Percentiles rank a stretch among this genome's conserved stretches.
Conservation (phyloP, 345 rosid genomes). For the Erucastrum elatum region DNA sequence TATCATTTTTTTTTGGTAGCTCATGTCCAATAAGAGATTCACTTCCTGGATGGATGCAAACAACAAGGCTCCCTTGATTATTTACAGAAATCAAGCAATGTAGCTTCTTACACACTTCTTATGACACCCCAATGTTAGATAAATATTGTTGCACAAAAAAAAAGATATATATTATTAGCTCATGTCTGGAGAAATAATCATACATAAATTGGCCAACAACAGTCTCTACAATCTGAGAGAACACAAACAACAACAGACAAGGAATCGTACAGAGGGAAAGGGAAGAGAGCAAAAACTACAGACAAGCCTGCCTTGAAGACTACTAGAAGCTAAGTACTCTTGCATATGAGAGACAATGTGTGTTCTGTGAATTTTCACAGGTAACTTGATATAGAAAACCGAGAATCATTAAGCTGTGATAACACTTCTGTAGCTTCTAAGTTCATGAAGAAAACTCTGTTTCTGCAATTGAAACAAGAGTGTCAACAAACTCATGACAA, state of each 20-base stretch:
- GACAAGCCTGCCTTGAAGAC: conserved; percentile 1
- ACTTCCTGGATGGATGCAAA: too few relatives aligned
- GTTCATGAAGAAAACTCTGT: neutral
- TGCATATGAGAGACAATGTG: neutral
- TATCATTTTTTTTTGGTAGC: too few relatives aligned
- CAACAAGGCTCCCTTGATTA: too few relatives aligned
- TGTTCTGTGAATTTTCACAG: neutral
- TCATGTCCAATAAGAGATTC: too few relatives aligned
- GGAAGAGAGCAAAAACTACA: neutral
- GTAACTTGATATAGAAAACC: neutral
- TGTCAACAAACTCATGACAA: neutral
- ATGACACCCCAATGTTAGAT: neutral
- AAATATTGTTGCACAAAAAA: too few relatives aligned
- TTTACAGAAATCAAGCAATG: neutral
- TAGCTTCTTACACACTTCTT: neutral
- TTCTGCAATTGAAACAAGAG: conserved; percentile 11
- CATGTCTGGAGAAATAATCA: neutral
- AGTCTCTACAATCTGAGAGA: conserved; percentile 7
- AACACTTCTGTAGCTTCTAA: neutral
- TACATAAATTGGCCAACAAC: conserved; percentile 18
- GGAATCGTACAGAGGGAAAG: conserved; percentile 7
- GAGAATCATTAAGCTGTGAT: conserved; percentile 12
- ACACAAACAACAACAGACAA: conserved; percentile 3
- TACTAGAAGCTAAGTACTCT: conserved; percentile 1
- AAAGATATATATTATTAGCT: neutral